Base-by-base conservation (phyloP, 2,329 filamentous ascomycete genomes). In the Verticillium longisporum region DNA sequence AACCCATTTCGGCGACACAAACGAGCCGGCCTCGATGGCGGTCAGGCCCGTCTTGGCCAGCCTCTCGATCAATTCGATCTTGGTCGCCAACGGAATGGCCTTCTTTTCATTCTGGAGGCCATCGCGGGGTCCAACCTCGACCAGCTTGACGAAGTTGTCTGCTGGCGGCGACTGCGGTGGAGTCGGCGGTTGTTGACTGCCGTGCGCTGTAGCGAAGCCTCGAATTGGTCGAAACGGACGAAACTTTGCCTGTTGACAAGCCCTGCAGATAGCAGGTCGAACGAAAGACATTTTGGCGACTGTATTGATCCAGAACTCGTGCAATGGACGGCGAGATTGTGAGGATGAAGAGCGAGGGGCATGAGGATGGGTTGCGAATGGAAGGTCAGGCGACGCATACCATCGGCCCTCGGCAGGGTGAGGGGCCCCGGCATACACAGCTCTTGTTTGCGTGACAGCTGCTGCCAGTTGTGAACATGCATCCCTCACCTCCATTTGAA, bases 21-120 rank as follows among this genome's bases (percentile, higher is more conserved):
- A 92, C 1, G 89, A 90, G 1, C 91, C 92, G 18, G 89, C 87
- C 73, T 96, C 91, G 64, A 96, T 94, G 3, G 87, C 87, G 6
- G 78, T 77, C 53, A 95, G 72, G 0, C 91, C 91, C 0, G 90
- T 89, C 64, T 77, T 77, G 37, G 87, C 84, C 63, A 96, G 77
- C 63, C 84, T 79, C 66, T 88, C 82, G 45, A 96, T 89, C 59
- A 96, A 75, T 66, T 92, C 85, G 60, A 94, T 83, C 74, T 96
- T 96, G 2, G 87, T 92, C 6, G 81, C 79, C 11, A 91, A 78
- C 0, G 90, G 79, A 65, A 96, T 88, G 33, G 80, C 80, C 65
- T 79, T 84, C 75, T 89, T 90, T 77, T 95, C 90, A 71, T 95
- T 96, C 72, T 96, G 91, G 59, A 96, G 77, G n/a, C 91, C 91